These are phyloP conservation scores for Pestalotiopsis sp. DNA, from an alignment of 2,329 filamentous ascomycete genomes.

Conservation along the genomic window DNA sequence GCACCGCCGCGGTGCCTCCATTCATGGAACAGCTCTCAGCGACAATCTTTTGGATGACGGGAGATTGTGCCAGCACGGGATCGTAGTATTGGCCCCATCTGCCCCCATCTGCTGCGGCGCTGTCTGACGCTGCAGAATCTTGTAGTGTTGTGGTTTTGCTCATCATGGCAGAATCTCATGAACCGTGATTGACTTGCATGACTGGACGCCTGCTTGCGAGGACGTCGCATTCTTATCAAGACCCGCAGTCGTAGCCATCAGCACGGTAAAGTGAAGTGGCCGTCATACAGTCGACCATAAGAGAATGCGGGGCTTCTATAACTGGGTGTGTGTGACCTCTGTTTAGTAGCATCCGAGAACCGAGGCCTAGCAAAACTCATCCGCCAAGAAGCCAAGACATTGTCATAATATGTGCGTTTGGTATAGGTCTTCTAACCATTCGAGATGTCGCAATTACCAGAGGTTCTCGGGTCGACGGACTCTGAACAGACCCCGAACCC, in stretches of 20 bases:
- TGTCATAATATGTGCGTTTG: background rate
- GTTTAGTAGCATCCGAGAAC: background rate
- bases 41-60: slow-evolving; percentile 3
- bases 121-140: background rate
- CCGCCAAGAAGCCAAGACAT: background rate
- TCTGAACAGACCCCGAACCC: background rate
- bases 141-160: background rate
- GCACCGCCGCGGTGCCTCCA: background rate
- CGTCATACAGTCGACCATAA: background rate
- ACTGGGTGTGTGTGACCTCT: background rate
- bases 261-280: background rate
- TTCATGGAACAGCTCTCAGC: slow-evolving; percentile 14
- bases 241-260: background rate
- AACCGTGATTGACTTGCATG: background rate
- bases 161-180: background rate
- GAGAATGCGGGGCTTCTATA: background rate
- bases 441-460: background rate
- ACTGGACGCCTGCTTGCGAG: background rate
- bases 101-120: background rate
- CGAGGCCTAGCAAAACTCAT: background rate
- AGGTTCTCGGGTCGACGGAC: background rate
- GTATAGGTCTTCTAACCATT: background rate
- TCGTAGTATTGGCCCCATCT: slow-evolving; percentile 2
- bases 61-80: background rate
- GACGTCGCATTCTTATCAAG: background rate